Base-by-base conservation (phyloP, 2,329 filamentous ascomycete genomes). In the Didymella segeticola region DNA sequence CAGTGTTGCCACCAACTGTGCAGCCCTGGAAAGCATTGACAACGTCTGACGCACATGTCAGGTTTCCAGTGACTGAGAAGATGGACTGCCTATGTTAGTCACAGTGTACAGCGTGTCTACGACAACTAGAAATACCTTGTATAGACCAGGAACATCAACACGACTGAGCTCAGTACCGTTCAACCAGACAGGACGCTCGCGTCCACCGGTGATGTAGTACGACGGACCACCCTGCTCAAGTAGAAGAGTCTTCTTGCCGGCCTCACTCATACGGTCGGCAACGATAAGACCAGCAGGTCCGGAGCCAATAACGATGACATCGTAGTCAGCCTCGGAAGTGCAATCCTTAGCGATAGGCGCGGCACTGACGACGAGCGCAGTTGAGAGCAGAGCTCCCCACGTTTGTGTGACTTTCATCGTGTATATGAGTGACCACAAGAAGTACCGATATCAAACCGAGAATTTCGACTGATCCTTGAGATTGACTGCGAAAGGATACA, bases 281-380 rank as follows among this genome's bases (percentile, higher is more conserved):
- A 80, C 77, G 25, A 83, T 80, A 46, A 84, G 81, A 5, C 82
- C 81, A 7, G 80, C 80, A 7, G 81, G 79, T 25, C 81, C 82
- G 29, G 80, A 78, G n/a, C 66, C 65, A 23, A 67, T 56, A 33
- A 67, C 31, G 23, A 67, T 67, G n/a, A 64, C 63, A 55, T 67
- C 64, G 55, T 61, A 67, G 22, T 60, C 55, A 50, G 57, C 56
- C 26, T 51, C 51, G 2, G 37, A 34, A 15, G 46, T 37, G 19
- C 34, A 43, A 17, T 48, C 15, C 31, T 54, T 9, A 12, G 43
- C 39, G 22, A 38, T 48, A 22, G 27, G 57, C 47, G 51, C 47
- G 36, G 49, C 39, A 36, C 38, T 43, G 12, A 29, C 46, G 25
- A 60, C n/a, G 5, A 56, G 22, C n/a, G 56, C 52, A 29, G 45